A percentile compares a stretch with the other conserved stretches of the same genome.
Evolutionary conservation across 2,329 filamentous ascomycete species (phyloP).

Genomic region (Colletotrichum cordylinicola): DNA sequence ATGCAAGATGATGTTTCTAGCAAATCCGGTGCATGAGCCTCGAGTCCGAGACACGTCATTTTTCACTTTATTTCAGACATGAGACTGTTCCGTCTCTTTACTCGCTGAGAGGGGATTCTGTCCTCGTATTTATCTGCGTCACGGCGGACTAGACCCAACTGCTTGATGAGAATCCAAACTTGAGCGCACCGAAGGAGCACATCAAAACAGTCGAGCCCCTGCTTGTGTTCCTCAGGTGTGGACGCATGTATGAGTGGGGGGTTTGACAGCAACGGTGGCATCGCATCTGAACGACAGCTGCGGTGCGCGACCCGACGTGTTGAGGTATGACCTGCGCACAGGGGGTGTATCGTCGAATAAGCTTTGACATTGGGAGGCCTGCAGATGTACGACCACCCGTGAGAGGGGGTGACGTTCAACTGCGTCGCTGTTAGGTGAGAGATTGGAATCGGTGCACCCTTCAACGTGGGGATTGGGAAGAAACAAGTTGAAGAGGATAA

Average conservation of each 20-base stretch:
- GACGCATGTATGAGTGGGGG: background rate
- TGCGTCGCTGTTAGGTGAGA: background rate
- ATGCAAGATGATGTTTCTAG: background rate
- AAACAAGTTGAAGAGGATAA: background rate
- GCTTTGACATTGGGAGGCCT: background rate
- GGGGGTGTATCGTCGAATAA: background rate
- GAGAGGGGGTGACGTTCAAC: background rate
- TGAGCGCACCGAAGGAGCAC: background rate
- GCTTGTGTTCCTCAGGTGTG: background rate
- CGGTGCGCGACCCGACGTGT: background rate
- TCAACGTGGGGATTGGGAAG: background rate
- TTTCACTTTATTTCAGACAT: background rate
- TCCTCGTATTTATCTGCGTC: background rate
- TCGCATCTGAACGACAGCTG: background rate
- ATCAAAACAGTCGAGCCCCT: background rate
- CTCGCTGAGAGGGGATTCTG: background rate
- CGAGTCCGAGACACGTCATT: background rate
- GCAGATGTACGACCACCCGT: background rate
- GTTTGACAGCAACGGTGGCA: background rate
- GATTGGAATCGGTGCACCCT: background rate
- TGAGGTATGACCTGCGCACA: background rate
- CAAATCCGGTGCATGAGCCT: background rate
- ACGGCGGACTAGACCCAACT: background rate
- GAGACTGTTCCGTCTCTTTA: background rate
- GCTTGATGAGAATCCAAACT: background rate